These are phyloP conservation scores for Eimeria tenella DNA, from an alignment of 169 alveolate genomes.

Conservation along the genomic window DNA sequence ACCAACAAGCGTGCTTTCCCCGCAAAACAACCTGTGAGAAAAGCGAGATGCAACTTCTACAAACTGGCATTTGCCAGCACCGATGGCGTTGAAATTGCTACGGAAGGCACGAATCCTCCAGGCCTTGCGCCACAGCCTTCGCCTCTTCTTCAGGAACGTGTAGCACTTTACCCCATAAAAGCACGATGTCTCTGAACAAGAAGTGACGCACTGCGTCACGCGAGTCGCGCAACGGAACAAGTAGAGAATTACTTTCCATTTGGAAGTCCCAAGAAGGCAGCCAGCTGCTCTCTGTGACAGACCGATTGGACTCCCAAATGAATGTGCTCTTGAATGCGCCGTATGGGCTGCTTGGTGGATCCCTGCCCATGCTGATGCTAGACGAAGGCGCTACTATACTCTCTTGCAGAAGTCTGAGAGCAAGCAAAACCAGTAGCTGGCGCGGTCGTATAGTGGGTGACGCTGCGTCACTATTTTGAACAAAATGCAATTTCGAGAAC, in stretches of 20 bases:
- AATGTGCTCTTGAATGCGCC: background rate
- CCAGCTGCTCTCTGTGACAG: background rate
- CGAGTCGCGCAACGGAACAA: constrained; percentile 40
- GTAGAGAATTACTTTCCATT: background rate
- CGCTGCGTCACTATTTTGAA: background rate
- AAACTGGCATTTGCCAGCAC: too few species aligned
- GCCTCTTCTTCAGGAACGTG: constrained; percentile 57
- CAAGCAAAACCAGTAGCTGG: constrained; percentile 45
- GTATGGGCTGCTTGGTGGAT: background rate
- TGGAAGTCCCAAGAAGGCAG: background rate
- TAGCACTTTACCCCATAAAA: constrained; percentile 48
- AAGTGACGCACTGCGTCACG: constrained; percentile 37
- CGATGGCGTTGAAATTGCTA: background rate
- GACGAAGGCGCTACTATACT: constrained; percentile 35
- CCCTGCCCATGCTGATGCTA: background rate
- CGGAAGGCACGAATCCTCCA: constrained; percentile 44
- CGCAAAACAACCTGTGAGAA: too few species aligned
- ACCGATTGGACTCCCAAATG: background rate
- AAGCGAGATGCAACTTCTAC: too few species aligned
- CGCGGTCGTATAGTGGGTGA: constrained; percentile 43
- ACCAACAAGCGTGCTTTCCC: too few species aligned
- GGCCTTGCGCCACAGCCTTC: constrained; percentile 27
- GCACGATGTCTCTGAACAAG: constrained; percentile 48
- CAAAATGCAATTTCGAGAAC: constrained; percentile 15
- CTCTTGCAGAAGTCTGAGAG: constrained; percentile 66